Conservation (phyloP, 176 grass and related monocot species). For the Echinochloa phyllopogon region DNA sequence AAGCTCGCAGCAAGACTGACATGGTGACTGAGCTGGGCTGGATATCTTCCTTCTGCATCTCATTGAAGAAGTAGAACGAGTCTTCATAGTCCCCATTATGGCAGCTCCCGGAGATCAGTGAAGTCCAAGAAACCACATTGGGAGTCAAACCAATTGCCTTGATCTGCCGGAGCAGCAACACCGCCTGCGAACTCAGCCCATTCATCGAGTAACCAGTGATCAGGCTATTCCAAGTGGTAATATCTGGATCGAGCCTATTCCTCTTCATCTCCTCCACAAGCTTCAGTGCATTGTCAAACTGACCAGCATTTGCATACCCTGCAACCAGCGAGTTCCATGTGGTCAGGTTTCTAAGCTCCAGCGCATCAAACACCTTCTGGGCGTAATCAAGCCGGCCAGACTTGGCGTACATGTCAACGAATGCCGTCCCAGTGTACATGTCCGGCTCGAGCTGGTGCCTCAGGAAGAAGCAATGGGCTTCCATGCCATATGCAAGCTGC, state of each 20-base stretch:
- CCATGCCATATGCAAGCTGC: constrained; percentile 51
- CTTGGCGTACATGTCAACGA: constrained; percentile 81
- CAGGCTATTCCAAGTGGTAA: constrained; percentile 86
- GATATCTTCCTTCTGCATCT: constrained; percentile 72
- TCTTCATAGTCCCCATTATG: constrained; percentile 62
- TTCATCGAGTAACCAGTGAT: constrained; percentile 73
- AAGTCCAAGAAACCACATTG: constrained; percentile 79
- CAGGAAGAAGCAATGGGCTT: constrained; percentile 69
- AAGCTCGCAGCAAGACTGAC: constrained; percentile 62
- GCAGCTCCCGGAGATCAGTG: constrained; percentile 72
- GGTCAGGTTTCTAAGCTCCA: constrained; percentile 66
- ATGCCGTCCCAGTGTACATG: constrained; percentile 68
- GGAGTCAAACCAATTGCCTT: constrained; percentile 60
- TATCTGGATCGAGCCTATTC: constrained; percentile 61
- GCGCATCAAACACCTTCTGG: constrained; percentile 56
- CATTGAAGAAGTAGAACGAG: constrained; percentile 59
- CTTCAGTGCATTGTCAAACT: constrained; percentile 57
- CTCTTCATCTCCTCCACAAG: constrained; percentile 71
- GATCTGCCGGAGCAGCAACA: constrained; percentile 69
- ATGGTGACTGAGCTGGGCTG: constrained; percentile 63
- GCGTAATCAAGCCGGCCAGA: constrained; percentile 58
- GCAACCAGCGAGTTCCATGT: constrained; percentile 87
- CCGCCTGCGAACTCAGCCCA: constrained; percentile 61
- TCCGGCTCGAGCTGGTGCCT: constrained; percentile 53
- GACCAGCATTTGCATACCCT: constrained; percentile 52